Evolutionary conservation across 768 basidiomycete species (phyloP), one percentile per base, ranked within the genome.

Genomic region (Psilocybe subaeruginosa): DNA sequence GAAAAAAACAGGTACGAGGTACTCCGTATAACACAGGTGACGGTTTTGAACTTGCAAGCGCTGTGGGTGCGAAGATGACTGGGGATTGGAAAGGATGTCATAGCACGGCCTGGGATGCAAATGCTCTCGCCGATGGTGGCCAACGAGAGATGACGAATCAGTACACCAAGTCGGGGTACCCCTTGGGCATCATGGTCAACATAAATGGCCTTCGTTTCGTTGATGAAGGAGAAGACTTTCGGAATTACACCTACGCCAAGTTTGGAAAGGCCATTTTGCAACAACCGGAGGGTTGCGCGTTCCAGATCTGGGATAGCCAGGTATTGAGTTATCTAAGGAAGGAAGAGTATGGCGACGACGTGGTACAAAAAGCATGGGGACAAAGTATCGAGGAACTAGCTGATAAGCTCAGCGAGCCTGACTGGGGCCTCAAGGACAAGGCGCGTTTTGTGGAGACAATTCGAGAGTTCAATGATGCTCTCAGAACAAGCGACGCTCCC

Each of bases 71-170:
- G 16, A 78, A 78, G 54, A 74, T 85, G n/a, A 72, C 75, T 0
- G 88, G 88, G n/a, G 86, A 90, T 73, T 90, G 86, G 83, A 69
- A 65, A 50, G 84, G 87, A n/a, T 91, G 89, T 64, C 89, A 90
- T 66, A 87, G 85, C 61, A 89, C 88, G 4, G 83, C 82, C 66
- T 90, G 89, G 89, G 89, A 89, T 66, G 85, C 85, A 16, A 80
- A 88, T 65, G 84, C 87, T 0, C 74, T 81, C 1, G 60, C 71
- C 17, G 74, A 85, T 33, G 68, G 73, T 14, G 88, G 89, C 17
- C 78, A 85, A 58, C 83, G 87, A 53, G 75, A 77, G 50, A 70
- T 88, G 57, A 88, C 85, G 59, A 90, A 91, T 69, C 87, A 88
- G 63, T 88, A 79, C 71, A 90, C 89, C 6, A 90, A 90, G 71